These are phyloP conservation scores for Glycyrrhiza uralensis DNA, from an alignment of 306 rosid species.

Conservation along the genomic window DNA sequence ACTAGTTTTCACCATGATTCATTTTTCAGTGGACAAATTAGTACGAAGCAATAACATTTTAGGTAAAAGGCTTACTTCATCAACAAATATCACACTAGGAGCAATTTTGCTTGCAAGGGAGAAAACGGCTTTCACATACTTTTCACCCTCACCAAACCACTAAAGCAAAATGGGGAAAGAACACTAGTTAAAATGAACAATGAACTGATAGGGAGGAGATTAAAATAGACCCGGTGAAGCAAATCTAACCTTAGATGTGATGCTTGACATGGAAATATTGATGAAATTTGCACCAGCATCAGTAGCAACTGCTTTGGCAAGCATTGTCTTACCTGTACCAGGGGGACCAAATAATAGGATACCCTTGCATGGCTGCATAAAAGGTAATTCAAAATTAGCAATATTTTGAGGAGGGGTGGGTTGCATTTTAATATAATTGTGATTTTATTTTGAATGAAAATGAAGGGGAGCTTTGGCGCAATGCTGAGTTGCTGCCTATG, in stretches of 20 bases:
- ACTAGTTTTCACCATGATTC: background rate
- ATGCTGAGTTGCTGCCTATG: background rate
- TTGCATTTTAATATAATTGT: background rate
- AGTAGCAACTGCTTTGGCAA: conserved; percentile 99
- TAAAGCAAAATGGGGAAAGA: conserved; percentile 42
- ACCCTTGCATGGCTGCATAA: conserved; percentile 95
- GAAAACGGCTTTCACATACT: conserved; percentile 98
- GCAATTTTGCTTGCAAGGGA: conserved; percentile 98
- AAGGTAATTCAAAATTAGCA: background rate
- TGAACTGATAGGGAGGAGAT: background rate
- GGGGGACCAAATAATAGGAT: conserved; percentile 98
- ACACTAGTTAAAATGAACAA: conserved; percentile 1
- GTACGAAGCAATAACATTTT: background rate
- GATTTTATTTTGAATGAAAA: background rate
- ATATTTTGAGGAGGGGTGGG: background rate
- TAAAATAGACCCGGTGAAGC: conserved; percentile 3
- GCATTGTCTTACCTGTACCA: conserved; percentile 99
- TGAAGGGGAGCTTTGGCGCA: background rate
- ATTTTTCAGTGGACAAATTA: background rate
- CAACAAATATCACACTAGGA: conserved; percentile 96
- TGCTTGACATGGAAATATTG: conserved; percentile 99
- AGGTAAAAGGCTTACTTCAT: conserved; percentile 52
- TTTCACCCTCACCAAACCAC: conserved; percentile 99
- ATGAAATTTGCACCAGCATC: conserved; percentile 99
- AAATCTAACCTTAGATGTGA: conserved; percentile 86